phyloP scores from a whole-genome alignment of 2,329 filamentous ascomycete species.

The Aschersonia sp. region DNA sequence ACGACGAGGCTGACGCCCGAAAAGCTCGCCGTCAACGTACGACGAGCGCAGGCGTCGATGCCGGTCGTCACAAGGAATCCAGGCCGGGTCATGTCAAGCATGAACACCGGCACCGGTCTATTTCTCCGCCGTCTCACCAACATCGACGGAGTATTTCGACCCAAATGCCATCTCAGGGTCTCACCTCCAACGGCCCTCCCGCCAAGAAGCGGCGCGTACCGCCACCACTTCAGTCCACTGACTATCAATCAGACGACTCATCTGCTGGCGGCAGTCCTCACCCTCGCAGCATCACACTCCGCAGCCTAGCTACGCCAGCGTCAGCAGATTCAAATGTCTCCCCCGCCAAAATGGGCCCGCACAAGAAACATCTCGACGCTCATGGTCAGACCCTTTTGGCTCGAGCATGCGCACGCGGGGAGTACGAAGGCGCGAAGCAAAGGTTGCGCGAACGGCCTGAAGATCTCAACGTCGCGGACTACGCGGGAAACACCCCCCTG shows the following conservation, averaged over 20 bases:
- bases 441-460: conserved; percentile 67
- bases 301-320: conserved; percentile 38
- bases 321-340: conserved; percentile 47
- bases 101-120: conserved; percentile 28
- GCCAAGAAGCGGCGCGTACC: conserved; percentile 48
- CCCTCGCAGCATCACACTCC: conserved; percentile 41
- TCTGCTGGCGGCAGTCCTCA: conserved; percentile 45
- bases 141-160: conserved; percentile 53
- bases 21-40: conserved; percentile 39
- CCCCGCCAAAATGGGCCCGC: conserved; percentile 51
- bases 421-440: conserved; percentile 63
- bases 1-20: conserved; percentile 39
- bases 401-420: conserved; percentile 76
- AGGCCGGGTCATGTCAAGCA: conserved; percentile 18
- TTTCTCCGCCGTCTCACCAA: conserved; percentile 41
- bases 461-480: conserved; percentile 79
- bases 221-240: conserved; percentile 44
- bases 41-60: conserved; percentile 27
- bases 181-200: conserved; percentile 34
- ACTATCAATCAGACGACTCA: conserved; percentile 55
- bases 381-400: conserved; percentile 84
- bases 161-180: conserved; percentile 38
- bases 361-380: conserved; percentile 80
- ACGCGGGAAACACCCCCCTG: conserved; percentile 89
- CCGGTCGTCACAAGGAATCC: conserved; percentile 16